phyloP scores from a whole-genome alignment of 2,329 filamentous ascomycete genomes.

The Arthrocladium fulminans region DNA sequence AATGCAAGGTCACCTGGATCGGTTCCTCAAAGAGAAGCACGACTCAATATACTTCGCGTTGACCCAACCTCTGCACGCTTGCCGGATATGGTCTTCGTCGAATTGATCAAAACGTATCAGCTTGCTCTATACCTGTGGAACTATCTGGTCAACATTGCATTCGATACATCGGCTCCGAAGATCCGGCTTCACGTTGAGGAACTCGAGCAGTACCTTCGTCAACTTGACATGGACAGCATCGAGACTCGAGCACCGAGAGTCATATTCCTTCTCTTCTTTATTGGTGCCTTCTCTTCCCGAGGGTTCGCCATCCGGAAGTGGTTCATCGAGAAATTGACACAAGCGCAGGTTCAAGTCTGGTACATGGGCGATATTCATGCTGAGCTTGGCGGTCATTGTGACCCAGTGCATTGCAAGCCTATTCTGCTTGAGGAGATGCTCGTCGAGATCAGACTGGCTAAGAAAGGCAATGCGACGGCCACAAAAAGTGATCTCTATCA shows the following conservation, averaged over 20 bases:
- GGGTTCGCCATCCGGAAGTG: slow-evolving; percentile 10
- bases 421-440: slow-evolving; percentile 2
- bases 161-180: slow-evolving; percentile 13
- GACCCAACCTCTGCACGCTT: neutral
- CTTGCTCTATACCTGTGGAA: slow-evolving; percentile 15
- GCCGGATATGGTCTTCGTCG: neutral
- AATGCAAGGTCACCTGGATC: slow-evolving; percentile 12
- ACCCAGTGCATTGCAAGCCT: slow-evolving; percentile 6
- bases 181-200: slow-evolving; percentile 13
- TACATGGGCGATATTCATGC: slow-evolving; percentile 12
- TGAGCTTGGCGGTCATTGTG: slow-evolving; percentile 13
- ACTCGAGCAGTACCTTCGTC: slow-evolving; percentile 11
- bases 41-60: neutral
- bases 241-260: slow-evolving; percentile 5
- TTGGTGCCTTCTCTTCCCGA: slow-evolving; percentile 8
- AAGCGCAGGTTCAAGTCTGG: slow-evolving; percentile 10
- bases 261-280: slow-evolving; percentile 15
- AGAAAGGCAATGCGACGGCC: neutral
- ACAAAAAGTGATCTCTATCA: neutral
- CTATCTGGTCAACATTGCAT: slow-evolving; percentile 14
- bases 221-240: slow-evolving; percentile 11
- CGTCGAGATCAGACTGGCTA: neutral
- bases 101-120: slow-evolving; percentile 10
- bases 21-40: neutral
- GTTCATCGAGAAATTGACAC: slow-evolving; percentile 11